Base-by-base conservation (phyloP, 1,139 yeast species). In the Geotrichum reessii region DNA sequence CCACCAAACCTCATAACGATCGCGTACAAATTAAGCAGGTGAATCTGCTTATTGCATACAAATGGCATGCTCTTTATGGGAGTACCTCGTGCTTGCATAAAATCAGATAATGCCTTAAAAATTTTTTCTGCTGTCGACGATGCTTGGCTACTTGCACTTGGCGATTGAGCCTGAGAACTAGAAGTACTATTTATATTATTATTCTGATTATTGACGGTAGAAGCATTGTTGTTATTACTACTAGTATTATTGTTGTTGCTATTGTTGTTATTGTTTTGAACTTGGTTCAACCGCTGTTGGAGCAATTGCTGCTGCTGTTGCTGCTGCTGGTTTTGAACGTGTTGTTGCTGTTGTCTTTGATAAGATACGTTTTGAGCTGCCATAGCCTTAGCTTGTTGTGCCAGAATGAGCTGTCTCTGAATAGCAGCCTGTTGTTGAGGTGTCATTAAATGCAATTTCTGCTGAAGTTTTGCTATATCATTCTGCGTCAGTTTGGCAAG, bases 1-100 rank as follows among this genome's bases (percentile, higher is more conserved):
- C 97, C 97, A 11, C 96, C 97, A 50, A 85, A 71, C 67, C 81
- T 83, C 60, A 86, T 87, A 28, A 89, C 86, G 62, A 86, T 73
- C 50, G 86, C 80, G 67, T 87, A 89, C 37, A 89, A 74, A 61
- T 83, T 77, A 67, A 87, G 86, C 55, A 90, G 74, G 68, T 87
- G 89, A 42, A 90, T 78, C 59, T 81, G 80, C 64, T 81, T 83
- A 51, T 83, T 85, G 62, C 82, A 83, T 51, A 90, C 78, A 14
- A 79, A 75, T 0, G 95, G 93, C 28, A 81, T 52, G 12, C 48
- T 25, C 3, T 81, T 78, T 27, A 90, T 76, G 0, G 93, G 90
- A 0, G 87, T 82, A n/a, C 91, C 91, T 53, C 90, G 78, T 57
- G 85, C 81, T 53, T 77, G 78, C 87, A 90, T 85, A 66, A 85